A percentile compares a stretch with the other conserved stretches of the same genome.
phyloP scores from a whole-genome alignment of 2,329 filamentous ascomycete species.

The Colletotrichum tabaci region DNA sequence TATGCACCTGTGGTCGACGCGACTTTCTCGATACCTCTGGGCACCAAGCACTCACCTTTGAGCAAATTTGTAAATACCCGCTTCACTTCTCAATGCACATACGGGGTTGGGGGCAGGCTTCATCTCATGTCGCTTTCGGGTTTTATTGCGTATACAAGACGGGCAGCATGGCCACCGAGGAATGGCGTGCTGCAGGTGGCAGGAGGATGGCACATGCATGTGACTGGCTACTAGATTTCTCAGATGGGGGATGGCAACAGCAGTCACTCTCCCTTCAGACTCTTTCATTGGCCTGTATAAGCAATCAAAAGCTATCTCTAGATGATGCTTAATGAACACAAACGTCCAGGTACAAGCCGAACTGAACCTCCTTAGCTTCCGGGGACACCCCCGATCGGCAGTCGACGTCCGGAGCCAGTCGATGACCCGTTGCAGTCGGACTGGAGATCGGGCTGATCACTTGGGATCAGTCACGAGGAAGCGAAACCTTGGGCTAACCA shows the following conservation, averaged over 20 bases:
- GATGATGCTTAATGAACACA: constrained; percentile 38
- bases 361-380: neutral
- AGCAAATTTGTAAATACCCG: constrained; percentile 39
- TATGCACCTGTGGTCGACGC: constrained; percentile 24
- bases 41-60: constrained; percentile 27
- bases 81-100: constrained; percentile 34
- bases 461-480: neutral
- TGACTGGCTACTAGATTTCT: constrained; percentile 29
- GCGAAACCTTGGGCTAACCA: neutral
- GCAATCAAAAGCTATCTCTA: constrained; percentile 36
- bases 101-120: constrained; percentile 20
- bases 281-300: constrained; percentile 10
- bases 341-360: neutral
- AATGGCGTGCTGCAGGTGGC: constrained; percentile 20
- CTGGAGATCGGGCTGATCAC: constrained; percentile 13
- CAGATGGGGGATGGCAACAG: constrained; percentile 6
- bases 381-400: constrained; percentile 21
- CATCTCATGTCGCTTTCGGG: constrained; percentile 15
- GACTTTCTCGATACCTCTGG: constrained; percentile 42
- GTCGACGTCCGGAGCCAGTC: constrained; percentile 5
- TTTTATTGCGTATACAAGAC: constrained; percentile 19
- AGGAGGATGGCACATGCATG: constrained; percentile 15
- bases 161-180: constrained; percentile 15
- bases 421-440: constrained; percentile 24
- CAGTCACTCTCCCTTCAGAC: constrained; percentile 3